These are phyloP conservation scores for Microthlaspi erraticum DNA, from an alignment of 345 rosid genomes.

Conservation along the genomic window DNA sequence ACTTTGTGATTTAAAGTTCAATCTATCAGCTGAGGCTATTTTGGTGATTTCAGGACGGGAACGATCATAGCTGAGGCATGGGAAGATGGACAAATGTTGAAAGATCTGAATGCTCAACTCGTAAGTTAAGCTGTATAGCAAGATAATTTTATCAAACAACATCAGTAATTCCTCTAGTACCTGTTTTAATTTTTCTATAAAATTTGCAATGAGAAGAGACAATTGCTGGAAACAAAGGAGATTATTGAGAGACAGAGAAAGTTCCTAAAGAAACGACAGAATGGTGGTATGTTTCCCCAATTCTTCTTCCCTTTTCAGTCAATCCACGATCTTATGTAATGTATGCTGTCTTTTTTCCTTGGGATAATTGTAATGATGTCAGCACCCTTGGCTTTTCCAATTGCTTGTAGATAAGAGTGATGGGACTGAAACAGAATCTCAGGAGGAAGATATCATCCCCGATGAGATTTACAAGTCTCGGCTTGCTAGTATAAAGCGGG, in stretches of 20 bases:
- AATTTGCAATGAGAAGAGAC: constrained; percentile 55
- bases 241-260: constrained; percentile 94
- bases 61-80: constrained; percentile 96
- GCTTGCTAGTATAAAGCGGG: constrained; percentile 91
- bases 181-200: constrained; percentile 25
- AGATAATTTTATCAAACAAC: constrained; percentile 13
- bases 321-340: constrained; percentile 3
- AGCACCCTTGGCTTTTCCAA: constrained; percentile 30
- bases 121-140: constrained; percentile 53
- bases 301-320: constrained; percentile 27
- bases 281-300: constrained; percentile 54
- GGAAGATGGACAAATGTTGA: constrained; percentile 98
- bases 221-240: constrained; percentile 91
- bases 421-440: constrained; percentile 70
- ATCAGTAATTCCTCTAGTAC: constrained; percentile 13
- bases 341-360: constrained; percentile 11
- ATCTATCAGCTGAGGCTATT: constrained; percentile 8
- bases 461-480: constrained; percentile 99
- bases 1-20: constrained; percentile 19
- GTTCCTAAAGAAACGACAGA: constrained; percentile 86
- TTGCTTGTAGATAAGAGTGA: constrained; percentile 85
- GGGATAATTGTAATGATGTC: constrained; percentile 22
- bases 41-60: constrained; percentile 78
- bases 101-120: constrained; percentile 92
- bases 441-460: constrained; percentile 89